Evolutionary conservation across 2,329 filamentous ascomycete species (phyloP).

Genomic region (Curvularia sp.): DNA sequence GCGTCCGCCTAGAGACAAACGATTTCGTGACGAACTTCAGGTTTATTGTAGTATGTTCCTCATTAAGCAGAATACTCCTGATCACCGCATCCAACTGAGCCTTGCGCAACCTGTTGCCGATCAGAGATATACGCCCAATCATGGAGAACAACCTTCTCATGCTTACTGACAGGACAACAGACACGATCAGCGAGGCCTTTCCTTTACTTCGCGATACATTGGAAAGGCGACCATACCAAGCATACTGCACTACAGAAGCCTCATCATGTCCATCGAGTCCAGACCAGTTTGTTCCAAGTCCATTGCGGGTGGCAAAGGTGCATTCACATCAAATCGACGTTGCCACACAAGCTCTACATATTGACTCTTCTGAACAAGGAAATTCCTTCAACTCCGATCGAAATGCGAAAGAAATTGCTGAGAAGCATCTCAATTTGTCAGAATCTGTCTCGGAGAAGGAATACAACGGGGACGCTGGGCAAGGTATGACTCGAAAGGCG

Average conservation of each 20-base stretch:
- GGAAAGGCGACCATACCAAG: slow-evolving; percentile 22
- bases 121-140: not conserved
- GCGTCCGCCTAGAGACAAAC: slow-evolving; percentile 1
- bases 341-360: not conserved
- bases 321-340: not conserved
- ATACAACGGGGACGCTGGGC: slow-evolving; percentile 8
- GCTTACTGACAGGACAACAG: not conserved
- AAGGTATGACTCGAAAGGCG: slow-evolving; percentile 1
- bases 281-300: slow-evolving; percentile 18
- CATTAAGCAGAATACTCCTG: not conserved
- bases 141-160: slow-evolving; percentile 4
- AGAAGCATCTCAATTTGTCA: not conserved
- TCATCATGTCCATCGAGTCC: slow-evolving; percentile 28
- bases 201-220: not conserved
- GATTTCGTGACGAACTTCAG: not conserved
- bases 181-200: slow-evolving; percentile 10
- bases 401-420: slow-evolving; percentile 3
- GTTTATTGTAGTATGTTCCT: slow-evolving; percentile 7
- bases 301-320: not conserved
- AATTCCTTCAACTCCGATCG: not conserved
- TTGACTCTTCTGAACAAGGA: not conserved
- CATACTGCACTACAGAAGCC: slow-evolving; percentile 30
- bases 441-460: slow-evolving; percentile 5
- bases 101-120: not conserved
- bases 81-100: not conserved